These are phyloP conservation scores for Salix exigua DNA, from an alignment of 345 rosid genomes.

Conservation along the genomic window DNA sequence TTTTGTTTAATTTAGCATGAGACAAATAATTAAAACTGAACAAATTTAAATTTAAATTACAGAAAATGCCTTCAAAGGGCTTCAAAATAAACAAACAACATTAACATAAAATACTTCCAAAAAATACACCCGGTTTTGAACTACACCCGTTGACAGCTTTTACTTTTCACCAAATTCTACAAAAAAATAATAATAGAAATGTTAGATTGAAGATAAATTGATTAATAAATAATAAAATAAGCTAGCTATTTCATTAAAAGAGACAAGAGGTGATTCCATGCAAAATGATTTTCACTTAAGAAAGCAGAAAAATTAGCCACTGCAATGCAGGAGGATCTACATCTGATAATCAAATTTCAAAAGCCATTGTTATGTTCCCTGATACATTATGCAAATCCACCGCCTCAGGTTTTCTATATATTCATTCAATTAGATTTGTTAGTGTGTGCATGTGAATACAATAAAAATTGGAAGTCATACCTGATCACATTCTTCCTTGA, in stretches of 20 bases:
- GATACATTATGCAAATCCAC: not conserved
- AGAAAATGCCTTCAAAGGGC: too few species aligned
- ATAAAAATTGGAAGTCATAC: slow-evolving; percentile 30
- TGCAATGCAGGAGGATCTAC: not conserved
- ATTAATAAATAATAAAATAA: too few species aligned
- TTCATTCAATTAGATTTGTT: slow-evolving; percentile 4
- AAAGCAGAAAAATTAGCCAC: not conserved
- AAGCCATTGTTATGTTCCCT: not conserved
- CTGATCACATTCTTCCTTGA: slow-evolving; percentile 85
- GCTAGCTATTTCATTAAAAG: not conserved
- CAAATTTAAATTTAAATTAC: too few species aligned
- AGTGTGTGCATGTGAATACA: not conserved
- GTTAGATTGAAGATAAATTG: too few species aligned
- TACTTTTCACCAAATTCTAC: too few species aligned
- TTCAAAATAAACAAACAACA: too few species aligned
- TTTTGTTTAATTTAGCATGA: too few species aligned
- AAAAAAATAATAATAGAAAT: too few species aligned
- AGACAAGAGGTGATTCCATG: not conserved
- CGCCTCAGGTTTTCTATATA: not conserved
- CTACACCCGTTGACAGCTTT: too few species aligned
- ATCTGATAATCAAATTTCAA: not conserved
- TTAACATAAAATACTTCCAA: too few species aligned
- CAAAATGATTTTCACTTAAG: not conserved
- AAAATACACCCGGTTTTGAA: too few species aligned
- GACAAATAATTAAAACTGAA: too few species aligned